Conservation (phyloP, 768 basidiomycete genomes). For the Amanita rimosa region DNA sequence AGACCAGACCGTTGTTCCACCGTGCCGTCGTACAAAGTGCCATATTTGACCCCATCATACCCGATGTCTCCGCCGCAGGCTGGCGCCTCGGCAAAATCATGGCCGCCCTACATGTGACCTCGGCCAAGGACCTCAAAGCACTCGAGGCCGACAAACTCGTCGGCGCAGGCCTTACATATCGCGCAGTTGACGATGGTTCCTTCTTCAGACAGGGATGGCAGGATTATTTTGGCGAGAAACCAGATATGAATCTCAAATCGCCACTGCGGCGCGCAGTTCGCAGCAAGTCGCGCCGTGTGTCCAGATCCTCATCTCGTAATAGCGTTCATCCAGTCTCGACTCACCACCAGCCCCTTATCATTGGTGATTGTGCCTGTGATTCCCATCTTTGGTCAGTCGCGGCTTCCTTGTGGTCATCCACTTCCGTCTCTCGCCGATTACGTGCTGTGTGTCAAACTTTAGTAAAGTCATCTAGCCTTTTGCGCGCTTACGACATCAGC, state of each 20-base stretch:
- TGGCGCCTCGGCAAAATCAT: conserved; percentile 59
- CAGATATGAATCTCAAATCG: conserved; percentile 11
- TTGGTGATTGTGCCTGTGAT: conserved; percentile 62
- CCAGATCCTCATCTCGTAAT: background rate
- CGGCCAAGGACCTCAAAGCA: conserved; percentile 52
- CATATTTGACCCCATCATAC: conserved; percentile 49
- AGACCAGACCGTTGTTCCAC: conserved; percentile 48
- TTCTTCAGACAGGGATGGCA: conserved; percentile 59
- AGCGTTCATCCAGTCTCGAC: conserved; percentile 12
- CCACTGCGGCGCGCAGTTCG: conserved; percentile 7
- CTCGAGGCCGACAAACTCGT: conserved; percentile 47
- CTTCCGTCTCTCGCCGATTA: conserved; percentile 51
- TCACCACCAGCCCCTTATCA: conserved; percentile 55
- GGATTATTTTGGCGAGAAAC: conserved; percentile 26
- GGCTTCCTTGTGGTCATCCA: conserved; percentile 51
- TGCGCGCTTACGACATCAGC: conserved; percentile 65
- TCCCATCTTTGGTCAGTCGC: conserved; percentile 51
- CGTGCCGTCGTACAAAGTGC: conserved; percentile 72
- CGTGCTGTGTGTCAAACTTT: conserved; percentile 69
- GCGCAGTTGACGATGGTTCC: conserved; percentile 56
- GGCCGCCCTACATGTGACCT: conserved; percentile 39
- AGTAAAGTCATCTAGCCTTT: conserved; percentile 43
- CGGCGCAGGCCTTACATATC: conserved; percentile 34
- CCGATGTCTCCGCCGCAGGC: conserved; percentile 47
- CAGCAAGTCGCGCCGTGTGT: background rate